These are phyloP conservation scores for Tolypocladium ovalisporum DNA, from an alignment of 2,329 filamentous ascomycete genomes.

Conservation along the genomic window DNA sequence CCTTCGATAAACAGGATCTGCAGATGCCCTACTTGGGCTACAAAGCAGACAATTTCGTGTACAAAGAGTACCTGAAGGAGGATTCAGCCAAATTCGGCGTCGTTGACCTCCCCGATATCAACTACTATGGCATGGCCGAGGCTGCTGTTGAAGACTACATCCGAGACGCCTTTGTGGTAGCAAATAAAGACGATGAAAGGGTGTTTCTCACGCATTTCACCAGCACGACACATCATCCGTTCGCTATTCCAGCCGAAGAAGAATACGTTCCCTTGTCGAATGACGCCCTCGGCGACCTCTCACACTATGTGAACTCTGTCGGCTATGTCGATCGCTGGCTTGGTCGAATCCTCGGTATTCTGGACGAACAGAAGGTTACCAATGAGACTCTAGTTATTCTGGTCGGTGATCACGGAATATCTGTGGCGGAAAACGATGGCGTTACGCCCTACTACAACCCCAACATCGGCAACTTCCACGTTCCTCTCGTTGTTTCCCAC, in stretches of 20 bases:
- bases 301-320: slow-evolving; percentile 20
- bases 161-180: slow-evolving; percentile 16
- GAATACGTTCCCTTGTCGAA: slow-evolving; percentile 14
- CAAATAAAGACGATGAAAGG: slow-evolving; percentile 17
- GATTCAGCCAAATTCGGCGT: slow-evolving; percentile 16
- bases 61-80: slow-evolving; percentile 18
- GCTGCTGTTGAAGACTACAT: slow-evolving; percentile 19
- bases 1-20: slow-evolving; percentile 21
- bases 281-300: slow-evolving; percentile 16
- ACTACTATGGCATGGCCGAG: slow-evolving; percentile 24
- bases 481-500: slow-evolving; percentile 21
- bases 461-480: slow-evolving; percentile 22
- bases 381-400: slow-evolving; percentile 22
- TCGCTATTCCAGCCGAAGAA: slow-evolving; percentile 17
- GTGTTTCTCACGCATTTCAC: slow-evolving; percentile 24
- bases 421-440: slow-evolving; percentile 18
- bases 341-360: slow-evolving; percentile 15
- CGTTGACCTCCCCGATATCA: slow-evolving; percentile 18
- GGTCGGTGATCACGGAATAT: slow-evolving; percentile 23
- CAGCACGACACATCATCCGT: slow-evolving; percentile 24
- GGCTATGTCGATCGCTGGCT: slow-evolving; percentile 22
- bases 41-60: slow-evolving; percentile 11
- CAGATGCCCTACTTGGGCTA: slow-evolving; percentile 21
- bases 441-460: slow-evolving; percentile 22
- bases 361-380: slow-evolving; percentile 18